Percentiles rank a stretch among this genome's conserved stretches.
Conservation (phyloP, 345 rosid genomes). For the Eucalyptus dawsonii region DNA sequence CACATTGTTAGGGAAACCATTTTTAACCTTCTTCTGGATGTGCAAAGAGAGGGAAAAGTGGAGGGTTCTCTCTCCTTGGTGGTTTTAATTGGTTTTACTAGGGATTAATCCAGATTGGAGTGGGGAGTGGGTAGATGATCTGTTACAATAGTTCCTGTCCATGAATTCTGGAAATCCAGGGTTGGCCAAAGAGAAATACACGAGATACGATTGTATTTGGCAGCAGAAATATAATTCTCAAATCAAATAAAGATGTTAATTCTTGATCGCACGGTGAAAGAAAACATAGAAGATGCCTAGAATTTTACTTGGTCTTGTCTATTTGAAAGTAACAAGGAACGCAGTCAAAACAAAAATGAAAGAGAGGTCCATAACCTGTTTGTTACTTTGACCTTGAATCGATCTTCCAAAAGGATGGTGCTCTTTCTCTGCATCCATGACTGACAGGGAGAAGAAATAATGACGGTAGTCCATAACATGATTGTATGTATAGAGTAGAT, state of each 20-base stretch:
- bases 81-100: not conserved
- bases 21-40: not conserved
- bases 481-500: not conserved
- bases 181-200: not conserved
- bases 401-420: not conserved
- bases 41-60: not conserved
- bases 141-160: not conserved
- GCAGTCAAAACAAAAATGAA: not conserved
- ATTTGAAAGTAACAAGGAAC: not conserved
- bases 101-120: not conserved
- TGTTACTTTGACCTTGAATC: not conserved
- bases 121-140: not conserved
- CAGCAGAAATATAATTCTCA: not conserved
- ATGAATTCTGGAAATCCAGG: not conserved
- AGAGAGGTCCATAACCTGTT: not conserved
- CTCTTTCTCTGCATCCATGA: not conserved
- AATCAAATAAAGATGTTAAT: not conserved
- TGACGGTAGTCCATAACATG: not conserved
- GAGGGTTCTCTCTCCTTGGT: not conserved
- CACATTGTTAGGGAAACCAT: not conserved
- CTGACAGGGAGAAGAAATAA: not conserved
- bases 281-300: not conserved
- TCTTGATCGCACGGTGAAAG: not conserved
- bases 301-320: not conserved
- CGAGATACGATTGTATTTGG: not conserved